These are phyloP conservation scores for Candida odintsovae DNA, from an alignment of 805 yeast genomes.

Conservation along the genomic window DNA sequence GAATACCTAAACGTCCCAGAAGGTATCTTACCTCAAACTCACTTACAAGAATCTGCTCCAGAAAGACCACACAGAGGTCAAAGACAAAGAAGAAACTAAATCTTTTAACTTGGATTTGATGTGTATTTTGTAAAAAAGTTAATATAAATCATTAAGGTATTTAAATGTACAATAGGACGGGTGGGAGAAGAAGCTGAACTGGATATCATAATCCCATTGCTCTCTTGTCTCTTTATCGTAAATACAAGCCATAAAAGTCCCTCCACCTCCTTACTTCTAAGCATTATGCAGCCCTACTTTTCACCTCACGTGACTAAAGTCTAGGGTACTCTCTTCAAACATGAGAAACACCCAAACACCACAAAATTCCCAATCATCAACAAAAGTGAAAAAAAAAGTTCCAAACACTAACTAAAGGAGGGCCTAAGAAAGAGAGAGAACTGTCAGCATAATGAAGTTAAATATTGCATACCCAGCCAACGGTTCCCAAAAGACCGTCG, in stretches of 20 bases:
- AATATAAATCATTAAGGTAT: conserved; percentile 15
- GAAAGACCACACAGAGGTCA: conserved; percentile 62
- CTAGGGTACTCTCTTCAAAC: conserved; percentile 1
- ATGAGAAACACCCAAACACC: conserved; percentile 4
- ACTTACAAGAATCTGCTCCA: conserved; percentile 92
- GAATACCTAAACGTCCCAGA: conserved; percentile 98
- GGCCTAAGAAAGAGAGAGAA: not conserved
- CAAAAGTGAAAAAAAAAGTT: conserved; percentile 3
- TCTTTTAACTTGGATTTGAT: conserved; percentile 8
- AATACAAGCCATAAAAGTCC: too few species aligned
- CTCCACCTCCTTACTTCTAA: not conserved
- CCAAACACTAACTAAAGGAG: not conserved
- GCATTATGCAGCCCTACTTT: not conserved
- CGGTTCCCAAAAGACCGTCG: conserved; percentile 98
- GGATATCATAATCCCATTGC: too few species aligned
- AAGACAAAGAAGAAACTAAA: conserved; percentile 24
- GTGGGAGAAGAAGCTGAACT: too few species aligned
- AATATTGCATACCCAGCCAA: conserved; percentile 99
- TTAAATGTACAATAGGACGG: not conserved
- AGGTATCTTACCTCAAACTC: conserved; percentile 97
- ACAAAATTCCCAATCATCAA: not conserved
- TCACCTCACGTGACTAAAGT: not conserved
- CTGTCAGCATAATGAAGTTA: conserved; percentile 35
- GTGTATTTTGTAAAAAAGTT: conserved; percentile 20
- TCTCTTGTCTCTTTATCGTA: not conserved